phyloP scores from a whole-genome alignment of 2,329 filamentous ascomycete species.

The Bipolaris zeicola region DNA sequence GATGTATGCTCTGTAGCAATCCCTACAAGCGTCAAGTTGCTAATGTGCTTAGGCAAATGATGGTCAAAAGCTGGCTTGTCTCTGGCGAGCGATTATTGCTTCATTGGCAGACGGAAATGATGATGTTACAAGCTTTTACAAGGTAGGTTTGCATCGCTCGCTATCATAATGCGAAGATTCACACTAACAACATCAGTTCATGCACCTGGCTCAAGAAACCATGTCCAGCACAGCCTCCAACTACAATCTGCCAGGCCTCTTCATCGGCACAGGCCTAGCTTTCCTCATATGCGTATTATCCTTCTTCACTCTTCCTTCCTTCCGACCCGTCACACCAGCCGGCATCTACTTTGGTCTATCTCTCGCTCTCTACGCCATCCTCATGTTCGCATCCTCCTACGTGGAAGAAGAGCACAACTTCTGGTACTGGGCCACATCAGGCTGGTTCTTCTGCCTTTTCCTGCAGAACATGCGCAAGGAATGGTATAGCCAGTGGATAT shows the following conservation, averaged over 20 bases:
- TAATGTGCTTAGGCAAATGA: conserved; percentile 18
- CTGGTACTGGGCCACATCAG: conserved; percentile 88
- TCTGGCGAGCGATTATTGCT: conserved; percentile 61
- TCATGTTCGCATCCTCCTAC: conserved; percentile 99
- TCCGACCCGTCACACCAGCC: conserved; percentile 58
- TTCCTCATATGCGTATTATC: conserved; percentile 51
- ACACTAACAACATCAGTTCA: conserved; percentile 57
- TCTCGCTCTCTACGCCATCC: conserved; percentile 67
- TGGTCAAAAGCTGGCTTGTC: conserved; percentile 63
- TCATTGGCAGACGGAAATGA: conserved; percentile 11
- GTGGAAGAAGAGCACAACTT: conserved; percentile 99
- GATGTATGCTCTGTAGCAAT: neutral
- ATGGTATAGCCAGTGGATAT: conserved; percentile 31
- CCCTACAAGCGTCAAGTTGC: neutral
- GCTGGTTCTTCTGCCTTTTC: conserved; percentile 65
- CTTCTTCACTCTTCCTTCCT: conserved; percentile 40
- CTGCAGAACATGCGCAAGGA: conserved; percentile 43
- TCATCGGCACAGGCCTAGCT: conserved; percentile 53
- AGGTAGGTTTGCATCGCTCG: conserved; percentile 41
- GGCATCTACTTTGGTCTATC: conserved; percentile 47
- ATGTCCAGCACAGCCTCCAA: conserved; percentile 93
- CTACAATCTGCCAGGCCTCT: conserved; percentile 74
- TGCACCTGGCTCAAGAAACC: conserved; percentile 72
- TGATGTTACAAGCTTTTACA: conserved; percentile 47
- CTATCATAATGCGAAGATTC: neutral